Conservation (phyloP, 1,139 yeast genomes). For the Magnusiomyces paraingens region DNA sequence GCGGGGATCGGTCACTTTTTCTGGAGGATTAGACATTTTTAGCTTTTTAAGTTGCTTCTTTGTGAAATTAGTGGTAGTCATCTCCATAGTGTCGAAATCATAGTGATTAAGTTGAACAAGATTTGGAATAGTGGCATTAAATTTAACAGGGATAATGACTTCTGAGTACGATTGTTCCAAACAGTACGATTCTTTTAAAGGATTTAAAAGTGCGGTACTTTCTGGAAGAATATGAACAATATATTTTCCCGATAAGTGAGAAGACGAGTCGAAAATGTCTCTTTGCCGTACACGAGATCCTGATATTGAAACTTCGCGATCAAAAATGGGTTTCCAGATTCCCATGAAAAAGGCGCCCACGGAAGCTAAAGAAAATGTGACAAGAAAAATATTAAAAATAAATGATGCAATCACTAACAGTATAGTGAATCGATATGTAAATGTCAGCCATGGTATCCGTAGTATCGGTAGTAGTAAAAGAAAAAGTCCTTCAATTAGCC, state of each 20-base stretch:
- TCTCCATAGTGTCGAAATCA: slow-evolving; percentile 50
- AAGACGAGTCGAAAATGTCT: slow-evolving; percentile 50
- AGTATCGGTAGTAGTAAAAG: slow-evolving; percentile 65
- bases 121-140: slow-evolving; percentile 76
- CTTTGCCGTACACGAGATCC: slow-evolving; percentile 44
- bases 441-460: slow-evolving; percentile 66
- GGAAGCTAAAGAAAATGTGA: slow-evolving; percentile 38
- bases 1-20: slow-evolving; percentile 31
- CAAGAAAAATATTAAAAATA: slow-evolving; percentile 36
- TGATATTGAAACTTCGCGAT: slow-evolving; percentile 59
- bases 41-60: slow-evolving; percentile 43
- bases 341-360: slow-evolving; percentile 43
- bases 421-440: slow-evolving; percentile 37
- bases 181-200: slow-evolving; percentile 61
- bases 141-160: slow-evolving; percentile 60
- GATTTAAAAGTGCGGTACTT: slow-evolving; percentile 79
- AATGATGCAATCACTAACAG: slow-evolving; percentile 34
- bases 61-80: slow-evolving; percentile 48
- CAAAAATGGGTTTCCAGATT: slow-evolving; percentile 44
- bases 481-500: slow-evolving; percentile 63
- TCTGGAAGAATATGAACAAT: slow-evolving; percentile 88
- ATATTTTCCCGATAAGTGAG: slow-evolving; percentile 78
- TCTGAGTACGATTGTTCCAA: slow-evolving; percentile 39
- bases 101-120: slow-evolving; percentile 58
- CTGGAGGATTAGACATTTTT: slow-evolving; percentile 34